A percentile compares a stretch with the other conserved stretches of the same genome.
phyloP scores from a whole-genome alignment of 2,329 filamentous ascomycete species.

The Aureobasidium sp. region DNA sequence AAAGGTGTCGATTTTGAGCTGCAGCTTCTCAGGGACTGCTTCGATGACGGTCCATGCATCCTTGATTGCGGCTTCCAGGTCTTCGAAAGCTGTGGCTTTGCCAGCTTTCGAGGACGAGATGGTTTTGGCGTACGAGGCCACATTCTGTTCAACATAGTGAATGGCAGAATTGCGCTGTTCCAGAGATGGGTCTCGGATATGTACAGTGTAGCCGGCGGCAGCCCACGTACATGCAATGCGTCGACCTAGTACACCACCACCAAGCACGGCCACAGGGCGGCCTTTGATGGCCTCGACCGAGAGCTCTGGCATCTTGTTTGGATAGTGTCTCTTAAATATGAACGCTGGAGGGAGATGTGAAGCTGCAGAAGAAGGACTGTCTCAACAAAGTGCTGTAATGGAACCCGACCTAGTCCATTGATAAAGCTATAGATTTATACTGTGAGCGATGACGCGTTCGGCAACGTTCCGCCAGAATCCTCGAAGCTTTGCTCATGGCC shows the following conservation, averaged over 20 bases:
- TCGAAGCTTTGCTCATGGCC: neutral
- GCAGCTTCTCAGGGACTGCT: constrained; percentile 45
- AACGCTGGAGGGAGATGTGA: too few relatives aligned
- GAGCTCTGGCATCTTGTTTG: neutral
- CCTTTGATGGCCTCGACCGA: constrained; percentile 7
- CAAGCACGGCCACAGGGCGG: constrained; percentile 36
- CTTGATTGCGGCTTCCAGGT: constrained; percentile 35
- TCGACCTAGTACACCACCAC: constrained; percentile 39
- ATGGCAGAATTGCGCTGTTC: constrained; percentile 34
- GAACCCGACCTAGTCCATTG: neutral
- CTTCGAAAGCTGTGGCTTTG: constrained; percentile 28
- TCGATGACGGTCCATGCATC: constrained; percentile 50
- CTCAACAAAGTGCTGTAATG: neutral
- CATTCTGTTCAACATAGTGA: constrained; percentile 35
- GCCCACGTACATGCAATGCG: constrained; percentile 35
- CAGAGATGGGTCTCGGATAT: constrained; percentile 37
- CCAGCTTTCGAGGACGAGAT: constrained; percentile 22
- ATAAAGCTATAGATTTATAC: neutral
- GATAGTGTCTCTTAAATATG: neutral
- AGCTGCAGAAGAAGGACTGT: neutral
- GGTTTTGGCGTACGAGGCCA: constrained; percentile 20
- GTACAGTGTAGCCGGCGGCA: constrained; percentile 38
- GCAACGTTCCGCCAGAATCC: neutral
- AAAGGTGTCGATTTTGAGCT: constrained; percentile 44
- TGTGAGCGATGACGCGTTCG: neutral